Evolutionary conservation across 805 yeast species (phyloP).

Genomic region (Candida methanosorbosa): DNA sequence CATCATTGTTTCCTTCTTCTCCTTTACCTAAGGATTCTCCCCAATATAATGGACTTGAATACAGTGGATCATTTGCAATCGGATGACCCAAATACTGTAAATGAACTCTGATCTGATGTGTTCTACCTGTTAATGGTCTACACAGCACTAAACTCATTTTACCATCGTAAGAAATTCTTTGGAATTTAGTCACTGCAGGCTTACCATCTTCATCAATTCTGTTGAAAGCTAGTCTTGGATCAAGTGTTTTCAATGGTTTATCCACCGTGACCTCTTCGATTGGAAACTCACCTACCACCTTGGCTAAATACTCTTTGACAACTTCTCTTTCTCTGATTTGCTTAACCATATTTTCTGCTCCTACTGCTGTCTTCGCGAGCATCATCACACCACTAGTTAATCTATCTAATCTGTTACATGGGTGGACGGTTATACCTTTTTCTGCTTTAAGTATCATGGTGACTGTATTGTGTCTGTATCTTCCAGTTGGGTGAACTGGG

Average conservation of each 20-base stretch:
- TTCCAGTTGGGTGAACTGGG: conserved; percentile 94
- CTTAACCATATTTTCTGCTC: conserved; percentile 67
- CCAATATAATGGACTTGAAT: conserved; percentile 75
- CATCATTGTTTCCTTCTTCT: conserved; percentile 38
- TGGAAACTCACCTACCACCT: conserved; percentile 86
- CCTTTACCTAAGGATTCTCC: conserved; percentile 64
- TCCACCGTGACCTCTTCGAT: conserved; percentile 45
- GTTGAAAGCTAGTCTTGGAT: conserved; percentile 67
- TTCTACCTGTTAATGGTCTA: conserved; percentile 83
- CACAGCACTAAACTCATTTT: conserved; percentile 66
- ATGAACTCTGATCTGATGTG: conserved; percentile 94
- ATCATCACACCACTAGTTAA: conserved; percentile 92
- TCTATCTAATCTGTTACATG: conserved; percentile 84
- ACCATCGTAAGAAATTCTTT: conserved; percentile 60
- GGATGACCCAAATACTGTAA: conserved; percentile 84
- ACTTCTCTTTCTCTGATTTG: conserved; percentile 70
- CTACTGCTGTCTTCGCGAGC: conserved; percentile 70
- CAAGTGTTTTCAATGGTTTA: conserved; percentile 58
- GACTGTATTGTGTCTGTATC: conserved; percentile 65
- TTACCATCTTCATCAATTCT: conserved; percentile 53
- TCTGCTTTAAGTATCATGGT: conserved; percentile 74
- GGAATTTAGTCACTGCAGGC: conserved; percentile 67
- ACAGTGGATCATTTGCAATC: conserved; percentile 87
- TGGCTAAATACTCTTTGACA: conserved; percentile 74
- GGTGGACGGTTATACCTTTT: conserved; percentile 54